A percentile compares a stretch with the other conserved stretches of the same genome.
Conservation (phyloP, 108 stramenopile genomes). For the Aurantiochytrium sp. region DNA sequence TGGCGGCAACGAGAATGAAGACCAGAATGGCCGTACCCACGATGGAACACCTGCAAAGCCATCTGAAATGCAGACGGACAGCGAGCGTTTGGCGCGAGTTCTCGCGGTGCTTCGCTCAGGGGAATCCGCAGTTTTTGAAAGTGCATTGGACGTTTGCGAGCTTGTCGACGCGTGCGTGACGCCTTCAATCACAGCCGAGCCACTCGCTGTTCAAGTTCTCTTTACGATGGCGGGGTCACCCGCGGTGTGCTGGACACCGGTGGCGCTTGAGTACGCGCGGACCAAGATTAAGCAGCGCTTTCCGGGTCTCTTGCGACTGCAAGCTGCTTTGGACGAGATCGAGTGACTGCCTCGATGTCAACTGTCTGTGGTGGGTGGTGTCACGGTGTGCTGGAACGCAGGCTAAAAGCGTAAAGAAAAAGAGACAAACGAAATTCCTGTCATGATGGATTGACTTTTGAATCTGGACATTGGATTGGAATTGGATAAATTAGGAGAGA, state of each 20-base stretch:
- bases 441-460: too few relatives aligned
- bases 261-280: too few relatives aligned
- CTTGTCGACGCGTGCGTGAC: background rate
- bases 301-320: too few relatives aligned
- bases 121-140: background rate
- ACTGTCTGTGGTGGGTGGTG: too few relatives aligned
- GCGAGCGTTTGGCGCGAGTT: background rate
- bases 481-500: too few relatives aligned
- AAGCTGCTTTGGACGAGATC: too few relatives aligned
- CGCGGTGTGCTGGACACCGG: background rate
- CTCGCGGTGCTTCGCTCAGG: background rate
- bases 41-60: background rate
- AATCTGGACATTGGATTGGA: too few relatives aligned
- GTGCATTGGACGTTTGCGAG: background rate
- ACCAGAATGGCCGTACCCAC: background rate
- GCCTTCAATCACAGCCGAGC: background rate
- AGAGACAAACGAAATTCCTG: too few relatives aligned
- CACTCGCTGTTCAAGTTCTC: background rate
- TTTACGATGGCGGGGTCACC: background rate
- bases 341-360: too few relatives aligned
- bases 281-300: too few relatives aligned
- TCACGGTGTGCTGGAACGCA: too few relatives aligned
- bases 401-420: too few relatives aligned
- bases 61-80: background rate
- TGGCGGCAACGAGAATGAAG: background rate